Conservation (phyloP, 2,329 filamentous ascomycete species). For the Claviceps capensis region DNA sequence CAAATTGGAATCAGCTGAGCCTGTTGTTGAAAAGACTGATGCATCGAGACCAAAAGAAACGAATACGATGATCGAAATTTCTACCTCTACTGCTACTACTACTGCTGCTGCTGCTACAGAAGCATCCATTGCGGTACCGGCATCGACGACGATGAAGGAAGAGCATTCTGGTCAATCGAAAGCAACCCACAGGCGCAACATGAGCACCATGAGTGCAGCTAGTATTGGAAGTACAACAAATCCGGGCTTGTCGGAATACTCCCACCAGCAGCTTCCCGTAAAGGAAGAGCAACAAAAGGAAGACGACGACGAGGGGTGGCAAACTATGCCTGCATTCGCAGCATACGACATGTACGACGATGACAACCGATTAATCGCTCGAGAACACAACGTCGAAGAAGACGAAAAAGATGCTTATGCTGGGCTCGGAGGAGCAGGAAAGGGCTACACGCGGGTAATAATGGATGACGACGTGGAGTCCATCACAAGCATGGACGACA, state of each 20-base stretch:
- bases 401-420: constrained; percentile 55
- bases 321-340: constrained; percentile 86
- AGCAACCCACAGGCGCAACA: constrained; percentile 21
- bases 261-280: constrained; percentile 64
- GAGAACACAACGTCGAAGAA: constrained; percentile 61
- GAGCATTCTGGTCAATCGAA: constrained; percentile 4
- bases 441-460: constrained; percentile 89
- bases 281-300: constrained; percentile 39
- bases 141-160: not conserved
- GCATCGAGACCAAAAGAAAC: not conserved
- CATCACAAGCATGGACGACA: constrained; percentile 91
- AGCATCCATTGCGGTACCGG: not conserved
- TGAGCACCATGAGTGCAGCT: constrained; percentile 22
- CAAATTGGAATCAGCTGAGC: not conserved
- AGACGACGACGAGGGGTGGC: constrained; percentile 61
- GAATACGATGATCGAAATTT: too few species aligned
- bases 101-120: not conserved
- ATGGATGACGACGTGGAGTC: constrained; percentile 91
- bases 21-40: not conserved
- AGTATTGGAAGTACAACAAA: constrained; percentile 10
- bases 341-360: constrained; percentile 95
- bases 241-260: constrained; percentile 61
- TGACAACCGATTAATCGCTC: constrained; percentile 73
- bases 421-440: constrained; percentile 76
- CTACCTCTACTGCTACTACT: not conserved